Conservation (phyloP, 208 protist genomes). For the Leishmania gerbilli region DNA sequence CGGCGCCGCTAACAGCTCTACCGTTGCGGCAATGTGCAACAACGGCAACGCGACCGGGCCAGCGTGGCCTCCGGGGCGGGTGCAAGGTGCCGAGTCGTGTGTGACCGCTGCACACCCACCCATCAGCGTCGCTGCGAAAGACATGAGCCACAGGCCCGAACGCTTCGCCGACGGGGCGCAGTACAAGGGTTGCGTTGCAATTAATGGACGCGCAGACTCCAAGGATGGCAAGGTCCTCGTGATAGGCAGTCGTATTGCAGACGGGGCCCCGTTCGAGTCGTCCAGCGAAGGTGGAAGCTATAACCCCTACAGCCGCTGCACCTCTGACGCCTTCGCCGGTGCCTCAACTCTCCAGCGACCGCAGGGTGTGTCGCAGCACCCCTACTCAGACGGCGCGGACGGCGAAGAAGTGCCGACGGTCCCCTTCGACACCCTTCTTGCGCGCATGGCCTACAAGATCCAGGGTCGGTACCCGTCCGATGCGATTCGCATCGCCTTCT, state of each 20-base stretch:
- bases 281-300: background rate
- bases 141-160: background rate
- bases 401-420: constrained; percentile 31
- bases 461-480: constrained; percentile 72
- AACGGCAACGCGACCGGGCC: background rate
- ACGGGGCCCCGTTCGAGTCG: background rate
- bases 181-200: background rate
- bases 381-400: constrained; percentile 4
- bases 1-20: background rate
- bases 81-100: constrained; percentile 9
- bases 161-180: background rate
- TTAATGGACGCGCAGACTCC: background rate
- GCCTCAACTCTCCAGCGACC: background rate
- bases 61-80: background rate
- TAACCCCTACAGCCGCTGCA: background rate
- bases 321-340: background rate
- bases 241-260: background rate
- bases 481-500: constrained; percentile 65
- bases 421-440: constrained; percentile 72
- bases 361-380: background rate
- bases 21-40: background rate
- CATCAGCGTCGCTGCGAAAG: background rate
- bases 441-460: constrained; percentile 75
- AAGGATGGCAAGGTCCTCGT: constrained; percentile 2
- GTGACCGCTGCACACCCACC: constrained; percentile 4